Percentiles rank a stretch among this genome's conserved stretches.
Conservation (phyloP, 306 rosid species). For the Cicer yamashitae region DNA sequence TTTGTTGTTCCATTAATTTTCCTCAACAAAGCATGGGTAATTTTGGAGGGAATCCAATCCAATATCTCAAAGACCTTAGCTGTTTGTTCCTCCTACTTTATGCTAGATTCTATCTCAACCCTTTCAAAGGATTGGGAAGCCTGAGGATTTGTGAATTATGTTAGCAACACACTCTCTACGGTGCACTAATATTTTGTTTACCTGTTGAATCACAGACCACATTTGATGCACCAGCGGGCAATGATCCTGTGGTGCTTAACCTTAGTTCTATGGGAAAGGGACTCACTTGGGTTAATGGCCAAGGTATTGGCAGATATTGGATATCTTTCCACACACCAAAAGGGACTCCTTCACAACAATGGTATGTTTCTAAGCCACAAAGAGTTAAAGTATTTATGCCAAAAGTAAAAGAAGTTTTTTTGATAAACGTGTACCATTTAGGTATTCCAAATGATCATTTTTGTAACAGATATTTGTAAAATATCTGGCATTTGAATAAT, state of each 20-base stretch:
- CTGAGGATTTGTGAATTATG: too few species aligned
- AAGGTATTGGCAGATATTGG: conserved; percentile 88
- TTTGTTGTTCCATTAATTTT: conserved; percentile 18
- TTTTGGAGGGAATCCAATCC: conserved; percentile 28
- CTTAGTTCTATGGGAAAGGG: conserved; percentile 97
- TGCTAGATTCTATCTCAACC: background rate
- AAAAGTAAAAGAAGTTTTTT: too few species aligned
- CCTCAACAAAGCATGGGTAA: background rate
- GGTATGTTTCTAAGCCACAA: conserved; percentile 52
- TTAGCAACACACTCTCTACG: background rate
- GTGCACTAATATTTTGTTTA: conserved; percentile 24
- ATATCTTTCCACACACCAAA: conserved; percentile 67
- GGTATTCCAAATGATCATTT: background rate
- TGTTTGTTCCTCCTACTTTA: background rate
- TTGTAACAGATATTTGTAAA: conserved; percentile 3
- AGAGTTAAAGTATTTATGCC: too few species aligned
- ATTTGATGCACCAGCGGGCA: conserved; percentile 73
- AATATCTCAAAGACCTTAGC: conserved; percentile 13
- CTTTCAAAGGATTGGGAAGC: conserved; percentile 14
- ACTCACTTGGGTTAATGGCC: conserved; percentile 76
- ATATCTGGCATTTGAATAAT: background rate
- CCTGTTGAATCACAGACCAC: conserved; percentile 54
- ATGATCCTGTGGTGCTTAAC: conserved; percentile 70
- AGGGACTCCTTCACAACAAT: conserved; percentile 84
- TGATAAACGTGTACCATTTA: too few species aligned